Evolutionary conservation across 257 asterid genomes (phyloP).

Genomic region (Rhazya stricta): DNA sequence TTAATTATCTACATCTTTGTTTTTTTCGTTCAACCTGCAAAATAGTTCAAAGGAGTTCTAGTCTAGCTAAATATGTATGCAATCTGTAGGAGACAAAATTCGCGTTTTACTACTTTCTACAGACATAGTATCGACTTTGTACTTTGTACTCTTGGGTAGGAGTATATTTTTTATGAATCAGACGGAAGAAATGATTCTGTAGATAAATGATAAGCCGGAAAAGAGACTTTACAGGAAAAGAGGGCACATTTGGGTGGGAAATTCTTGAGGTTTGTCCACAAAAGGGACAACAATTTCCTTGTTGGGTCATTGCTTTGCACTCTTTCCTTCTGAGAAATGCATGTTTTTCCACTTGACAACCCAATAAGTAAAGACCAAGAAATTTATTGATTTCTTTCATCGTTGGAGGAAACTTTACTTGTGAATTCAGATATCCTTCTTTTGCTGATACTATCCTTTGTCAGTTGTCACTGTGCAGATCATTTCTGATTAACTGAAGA

Average conservation of each 20-base stretch:
- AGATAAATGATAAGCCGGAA: background rate
- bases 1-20: no score
- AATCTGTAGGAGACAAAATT: background rate
- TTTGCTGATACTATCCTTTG: background rate
- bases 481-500: background rate
- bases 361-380: conserved; percentile 7
- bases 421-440: background rate
- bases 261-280: conserved; percentile 4
- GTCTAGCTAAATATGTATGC: background rate
- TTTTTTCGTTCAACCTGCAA: no score
- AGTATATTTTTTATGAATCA: background rate
- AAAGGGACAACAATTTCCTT: conserved; percentile 5
- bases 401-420: conserved; percentile 5
- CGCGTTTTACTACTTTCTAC: background rate
- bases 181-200: background rate
- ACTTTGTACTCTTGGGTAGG: background rate
- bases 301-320: background rate
- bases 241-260: background rate
- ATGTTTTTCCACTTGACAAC: background rate
- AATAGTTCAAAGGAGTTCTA: no score
- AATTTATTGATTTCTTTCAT: conserved; percentile 5
- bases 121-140: background rate
- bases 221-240: background rate
- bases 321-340: background rate
- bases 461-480: background rate